These are phyloP conservation scores for Periglandula ipomoeae DNA, from an alignment of 2,329 filamentous ascomycete species.

Conservation along the genomic window DNA sequence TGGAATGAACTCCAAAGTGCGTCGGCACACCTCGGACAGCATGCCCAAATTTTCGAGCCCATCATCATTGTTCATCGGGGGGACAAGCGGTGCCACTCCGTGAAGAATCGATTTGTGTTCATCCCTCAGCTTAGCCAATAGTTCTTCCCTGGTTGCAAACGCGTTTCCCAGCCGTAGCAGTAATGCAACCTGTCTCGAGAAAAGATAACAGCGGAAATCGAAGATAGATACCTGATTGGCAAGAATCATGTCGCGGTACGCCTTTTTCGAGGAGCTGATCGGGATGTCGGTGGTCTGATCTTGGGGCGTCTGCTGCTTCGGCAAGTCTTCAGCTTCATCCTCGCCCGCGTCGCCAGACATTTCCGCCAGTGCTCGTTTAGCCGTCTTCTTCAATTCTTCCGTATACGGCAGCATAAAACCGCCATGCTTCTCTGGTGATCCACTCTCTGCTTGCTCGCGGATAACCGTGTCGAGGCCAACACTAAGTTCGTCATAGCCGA, in stretches of 20 bases:
- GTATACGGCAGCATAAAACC: conserved; percentile 65
- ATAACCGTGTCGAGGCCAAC: conserved; percentile 78
- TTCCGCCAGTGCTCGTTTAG: conserved; percentile 40
- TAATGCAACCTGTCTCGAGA: conserved; percentile 76
- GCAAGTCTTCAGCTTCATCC: conserved; percentile 40
- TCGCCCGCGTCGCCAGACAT: conserved; percentile 20
- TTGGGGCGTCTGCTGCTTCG: conserved; percentile 29
- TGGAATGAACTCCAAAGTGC: conserved; percentile 77
- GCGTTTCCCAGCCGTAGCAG: conserved; percentile 76
- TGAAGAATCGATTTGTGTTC: conserved; percentile 50
- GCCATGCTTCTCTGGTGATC: conserved; percentile 55
- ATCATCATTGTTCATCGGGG: conserved; percentile 39
- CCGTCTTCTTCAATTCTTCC: conserved; percentile 57
- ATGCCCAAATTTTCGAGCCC: conserved; percentile 67
- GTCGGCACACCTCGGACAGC: conserved; percentile 77
- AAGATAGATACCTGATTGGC: conserved; percentile 94
- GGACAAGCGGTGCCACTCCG: conserved; percentile 45
- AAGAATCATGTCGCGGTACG: conserved; percentile 85
- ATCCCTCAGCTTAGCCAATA: conserved; percentile 52
- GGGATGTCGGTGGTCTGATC: conserved; percentile 47
- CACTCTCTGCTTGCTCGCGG: conserved; percentile 57
- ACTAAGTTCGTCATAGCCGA: conserved; percentile 89
- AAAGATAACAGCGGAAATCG: conserved; percentile 91
- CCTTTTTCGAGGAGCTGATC: conserved; percentile 58
- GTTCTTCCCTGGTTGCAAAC: conserved; percentile 51